Evolutionary conservation across 805 yeast species (phyloP).

Genomic region (Sugiyamaella floridensis): DNA sequence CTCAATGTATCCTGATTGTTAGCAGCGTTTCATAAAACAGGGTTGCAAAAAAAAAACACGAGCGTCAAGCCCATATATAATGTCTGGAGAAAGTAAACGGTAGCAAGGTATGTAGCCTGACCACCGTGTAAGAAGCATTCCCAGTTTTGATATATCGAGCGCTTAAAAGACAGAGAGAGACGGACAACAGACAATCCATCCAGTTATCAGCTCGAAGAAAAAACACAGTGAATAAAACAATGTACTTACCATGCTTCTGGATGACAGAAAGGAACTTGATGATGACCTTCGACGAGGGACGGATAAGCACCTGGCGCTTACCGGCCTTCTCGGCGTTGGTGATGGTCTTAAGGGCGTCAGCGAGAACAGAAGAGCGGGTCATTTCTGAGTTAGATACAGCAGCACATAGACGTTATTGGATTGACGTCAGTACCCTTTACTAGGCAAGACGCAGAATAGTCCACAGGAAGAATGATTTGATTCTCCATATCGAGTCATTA

Average conservation of each 20-base stretch:
- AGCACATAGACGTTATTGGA: not conserved
- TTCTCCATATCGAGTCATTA: not conserved
- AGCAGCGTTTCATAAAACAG: slow-evolving; percentile 6
- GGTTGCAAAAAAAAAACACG: not conserved
- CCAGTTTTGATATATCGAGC: slow-evolving; percentile 68
- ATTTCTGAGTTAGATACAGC: slow-evolving; percentile 33
- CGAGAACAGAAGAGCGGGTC: slow-evolving; percentile 98
- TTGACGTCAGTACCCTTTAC: not conserved
- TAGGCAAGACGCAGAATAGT: not conserved
- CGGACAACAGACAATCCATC: slow-evolving; percentile 84
- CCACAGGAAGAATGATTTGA: not conserved
- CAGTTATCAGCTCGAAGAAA: slow-evolving; percentile 88
- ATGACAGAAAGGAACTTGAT: slow-evolving; percentile 93
- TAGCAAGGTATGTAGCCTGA: slow-evolving; percentile 12
- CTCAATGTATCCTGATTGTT: slow-evolving; percentile 68
- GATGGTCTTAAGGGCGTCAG: slow-evolving; percentile 96
- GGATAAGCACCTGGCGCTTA: slow-evolving; percentile 95
- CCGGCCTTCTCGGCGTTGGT: slow-evolving; percentile 99
- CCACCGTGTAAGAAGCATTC: slow-evolving; percentile 34
- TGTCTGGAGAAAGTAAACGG: slow-evolving; percentile 36
- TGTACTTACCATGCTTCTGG: slow-evolving; percentile 85
- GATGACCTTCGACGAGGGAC: slow-evolving; percentile 98
- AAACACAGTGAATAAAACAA: slow-evolving; percentile 4
- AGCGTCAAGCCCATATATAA: slow-evolving; percentile 7
- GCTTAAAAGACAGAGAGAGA: slow-evolving; percentile 97